Percentiles rank a stretch among this genome's conserved stretches.
These are phyloP conservation scores for Withania somnifera DNA, from an alignment of 305 asterid species.

Conservation along the genomic window DNA sequence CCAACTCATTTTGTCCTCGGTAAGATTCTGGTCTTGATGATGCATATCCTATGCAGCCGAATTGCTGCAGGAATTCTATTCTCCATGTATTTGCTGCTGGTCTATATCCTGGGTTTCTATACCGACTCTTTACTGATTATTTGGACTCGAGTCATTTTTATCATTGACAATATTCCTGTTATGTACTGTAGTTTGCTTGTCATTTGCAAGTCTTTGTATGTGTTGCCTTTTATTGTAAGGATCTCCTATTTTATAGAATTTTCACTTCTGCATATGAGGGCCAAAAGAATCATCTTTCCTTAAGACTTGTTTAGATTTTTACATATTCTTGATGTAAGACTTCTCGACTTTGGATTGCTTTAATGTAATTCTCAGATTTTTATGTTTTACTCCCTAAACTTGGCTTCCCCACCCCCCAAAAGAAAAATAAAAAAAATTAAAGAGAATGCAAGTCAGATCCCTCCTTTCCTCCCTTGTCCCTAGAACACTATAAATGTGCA, in stretches of 20 bases:
- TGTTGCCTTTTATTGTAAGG: not conserved
- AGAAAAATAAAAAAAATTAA: too few relatives aligned
- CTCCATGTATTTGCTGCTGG: not conserved
- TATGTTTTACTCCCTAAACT: not conserved
- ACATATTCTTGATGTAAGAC: not conserved
- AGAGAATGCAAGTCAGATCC: not conserved
- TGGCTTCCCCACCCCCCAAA: not conserved
- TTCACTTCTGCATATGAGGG: not conserved
- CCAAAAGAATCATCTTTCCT: not conserved
- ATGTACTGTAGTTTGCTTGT: not conserved
- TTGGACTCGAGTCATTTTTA: not conserved
- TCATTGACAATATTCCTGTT: not conserved
- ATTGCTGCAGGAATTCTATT: not conserved
- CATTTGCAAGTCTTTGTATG: not conserved
- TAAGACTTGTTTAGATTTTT: not conserved
- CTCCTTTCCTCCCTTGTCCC: not conserved
- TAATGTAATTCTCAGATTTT: not conserved
- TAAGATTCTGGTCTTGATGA: constrained; percentile 13
- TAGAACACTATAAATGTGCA: not conserved
- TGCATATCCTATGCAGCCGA: not conserved
- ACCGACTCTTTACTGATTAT: not conserved
- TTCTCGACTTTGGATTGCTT: not conserved
- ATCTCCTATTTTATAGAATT: not conserved
- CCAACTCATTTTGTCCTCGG: constrained; percentile 98
- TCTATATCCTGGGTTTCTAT: not conserved